These are phyloP conservation scores for Chloris gayana DNA, from an alignment of 176 grass and related monocot species.

Conservation along the genomic window DNA sequence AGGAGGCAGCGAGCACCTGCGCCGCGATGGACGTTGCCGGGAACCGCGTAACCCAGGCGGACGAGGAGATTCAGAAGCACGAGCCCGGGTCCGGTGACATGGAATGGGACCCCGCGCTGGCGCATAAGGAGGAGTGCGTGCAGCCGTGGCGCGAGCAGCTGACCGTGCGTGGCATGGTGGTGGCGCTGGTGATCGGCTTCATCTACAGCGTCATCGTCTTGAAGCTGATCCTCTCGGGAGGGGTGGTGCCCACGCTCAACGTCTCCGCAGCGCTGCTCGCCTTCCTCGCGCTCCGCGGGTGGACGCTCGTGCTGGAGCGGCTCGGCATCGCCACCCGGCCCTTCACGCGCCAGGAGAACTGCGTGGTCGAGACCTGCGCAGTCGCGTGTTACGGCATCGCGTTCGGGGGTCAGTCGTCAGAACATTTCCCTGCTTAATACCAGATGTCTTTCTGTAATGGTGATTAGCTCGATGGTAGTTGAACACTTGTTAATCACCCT, in stretches of 20 bases:
- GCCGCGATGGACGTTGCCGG: not conserved
- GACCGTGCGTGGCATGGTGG: constrained; percentile 64
- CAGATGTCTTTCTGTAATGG: too few relatives aligned
- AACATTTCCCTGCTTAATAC: too few relatives aligned
- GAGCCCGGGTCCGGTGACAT: constrained; percentile 2
- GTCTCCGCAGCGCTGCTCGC: constrained; percentile 85
- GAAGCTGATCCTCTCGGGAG: constrained; percentile 79
- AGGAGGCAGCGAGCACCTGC: too few relatives aligned
- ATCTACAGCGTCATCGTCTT: constrained; percentile 80
- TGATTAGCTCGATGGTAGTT: not conserved
- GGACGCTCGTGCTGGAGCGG: constrained; percentile 63
- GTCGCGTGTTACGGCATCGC: constrained; percentile 89
- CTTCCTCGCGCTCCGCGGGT: constrained; percentile 72
- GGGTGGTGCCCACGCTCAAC: constrained; percentile 82
- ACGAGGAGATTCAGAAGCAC: constrained; percentile 23
- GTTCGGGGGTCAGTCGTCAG: constrained; percentile 56
- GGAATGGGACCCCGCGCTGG: constrained; percentile 34
- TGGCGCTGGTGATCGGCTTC: constrained; percentile 61
- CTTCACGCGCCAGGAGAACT: constrained; percentile 82
- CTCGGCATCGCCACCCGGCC: constrained; percentile 50
- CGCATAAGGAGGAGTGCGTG: constrained; percentile 24
- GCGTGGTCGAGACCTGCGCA: constrained; percentile 90
- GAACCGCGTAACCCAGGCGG: not conserved
- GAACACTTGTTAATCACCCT: not conserved
- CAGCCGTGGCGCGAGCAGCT: constrained; percentile 71